Percentiles rank a stretch among this genome's conserved stretches.
phyloP scores from a whole-genome alignment of 768 basidiomycete genomes.

The Leucosporidium creatinivorum region DNA sequence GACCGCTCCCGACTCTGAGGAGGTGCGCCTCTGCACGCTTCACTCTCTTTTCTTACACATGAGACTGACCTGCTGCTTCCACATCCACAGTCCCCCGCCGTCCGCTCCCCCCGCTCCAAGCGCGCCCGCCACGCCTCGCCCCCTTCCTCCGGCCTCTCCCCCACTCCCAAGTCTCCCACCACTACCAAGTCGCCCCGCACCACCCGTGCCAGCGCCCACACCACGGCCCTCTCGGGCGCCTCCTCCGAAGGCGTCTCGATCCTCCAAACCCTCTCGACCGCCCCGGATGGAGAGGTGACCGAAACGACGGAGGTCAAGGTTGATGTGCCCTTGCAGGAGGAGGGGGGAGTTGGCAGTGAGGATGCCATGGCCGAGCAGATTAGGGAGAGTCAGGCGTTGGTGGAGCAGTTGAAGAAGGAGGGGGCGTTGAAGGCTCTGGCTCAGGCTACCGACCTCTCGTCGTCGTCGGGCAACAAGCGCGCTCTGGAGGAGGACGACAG shows the following conservation, averaged over 20 bases:
- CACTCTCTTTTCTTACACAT: no score
- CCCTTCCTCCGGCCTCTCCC: background rate
- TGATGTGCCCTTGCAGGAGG: constrained; percentile 20
- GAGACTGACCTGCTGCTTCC: no score
- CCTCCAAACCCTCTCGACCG: constrained; percentile 22
- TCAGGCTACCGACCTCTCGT: background rate
- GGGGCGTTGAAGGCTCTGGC: constrained; percentile 14
- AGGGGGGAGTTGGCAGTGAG: background rate
- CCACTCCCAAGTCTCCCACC: constrained; percentile 2
- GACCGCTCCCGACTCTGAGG: background rate
- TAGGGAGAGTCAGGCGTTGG: constrained; percentile 26
- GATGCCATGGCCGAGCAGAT: constrained; percentile 23
- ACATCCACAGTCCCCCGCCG: constrained; percentile 7
- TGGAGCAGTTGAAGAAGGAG: constrained; percentile 28
- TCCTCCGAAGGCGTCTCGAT: constrained; percentile 25
- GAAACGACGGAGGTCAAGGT: constrained; percentile 34
- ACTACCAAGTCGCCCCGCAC: no score
- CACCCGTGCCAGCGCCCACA: background rate
- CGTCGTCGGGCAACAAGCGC: constrained; percentile 18
- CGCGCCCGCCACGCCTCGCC: constrained; percentile 23
- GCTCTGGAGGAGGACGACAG: constrained; percentile 18
- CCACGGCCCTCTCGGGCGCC: constrained; percentile 20
- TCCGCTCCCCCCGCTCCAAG: constrained; percentile 27
- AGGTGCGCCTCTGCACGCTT: background rate
- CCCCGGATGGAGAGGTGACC: constrained; percentile 14